Evolutionary conservation across 352 stramenopile species (phyloP).

Genomic region (Pythium grandisporangium): DNA sequence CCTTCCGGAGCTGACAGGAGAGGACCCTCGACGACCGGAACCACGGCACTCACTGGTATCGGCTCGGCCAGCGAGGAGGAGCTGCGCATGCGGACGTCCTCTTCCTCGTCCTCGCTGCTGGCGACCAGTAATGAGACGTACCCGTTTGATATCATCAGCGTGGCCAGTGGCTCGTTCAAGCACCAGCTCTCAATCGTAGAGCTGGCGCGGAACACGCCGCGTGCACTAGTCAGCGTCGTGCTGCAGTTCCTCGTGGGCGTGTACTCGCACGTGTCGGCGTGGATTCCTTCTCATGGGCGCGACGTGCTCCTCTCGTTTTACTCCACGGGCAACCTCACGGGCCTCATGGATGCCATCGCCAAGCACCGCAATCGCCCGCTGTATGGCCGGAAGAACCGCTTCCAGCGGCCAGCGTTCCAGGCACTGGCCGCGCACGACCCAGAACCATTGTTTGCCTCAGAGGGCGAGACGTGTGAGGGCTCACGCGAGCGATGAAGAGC

Average conservation of each 20-base stretch:
- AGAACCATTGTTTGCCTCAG: no score
- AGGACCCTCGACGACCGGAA: no score
- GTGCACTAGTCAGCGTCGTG: constrained; percentile 9
- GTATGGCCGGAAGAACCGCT: constrained; percentile 16
- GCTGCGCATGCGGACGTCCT: no score
- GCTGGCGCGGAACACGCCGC: constrained; percentile 17
- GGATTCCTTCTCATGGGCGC: constrained; percentile 10
- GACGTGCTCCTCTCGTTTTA: constrained; percentile 18
- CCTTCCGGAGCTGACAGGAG: no score
- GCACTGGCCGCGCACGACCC: no score
- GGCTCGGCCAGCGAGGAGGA: no score
- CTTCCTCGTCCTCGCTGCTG: neutral
- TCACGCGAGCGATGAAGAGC: no score
- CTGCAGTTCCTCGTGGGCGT: constrained; percentile 19
- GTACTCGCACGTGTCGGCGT: constrained; percentile 8
- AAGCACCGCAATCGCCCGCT: constrained; percentile 6
- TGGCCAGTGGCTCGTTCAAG: constrained; percentile 9
- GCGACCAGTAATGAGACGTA: constrained; percentile 4
- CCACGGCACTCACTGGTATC: no score
- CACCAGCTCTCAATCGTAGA: constrained; percentile 22
- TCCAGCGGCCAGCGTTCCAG: constrained; percentile 1
- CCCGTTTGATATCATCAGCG: constrained; percentile 24
- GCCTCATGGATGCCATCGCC: constrained; percentile 15
- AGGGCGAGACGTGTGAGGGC: no score
- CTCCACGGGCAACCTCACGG: constrained; percentile 19